These are phyloP conservation scores for Mycena crocata DNA, from an alignment of 768 basidiomycete species.

Conservation along the genomic window DNA sequence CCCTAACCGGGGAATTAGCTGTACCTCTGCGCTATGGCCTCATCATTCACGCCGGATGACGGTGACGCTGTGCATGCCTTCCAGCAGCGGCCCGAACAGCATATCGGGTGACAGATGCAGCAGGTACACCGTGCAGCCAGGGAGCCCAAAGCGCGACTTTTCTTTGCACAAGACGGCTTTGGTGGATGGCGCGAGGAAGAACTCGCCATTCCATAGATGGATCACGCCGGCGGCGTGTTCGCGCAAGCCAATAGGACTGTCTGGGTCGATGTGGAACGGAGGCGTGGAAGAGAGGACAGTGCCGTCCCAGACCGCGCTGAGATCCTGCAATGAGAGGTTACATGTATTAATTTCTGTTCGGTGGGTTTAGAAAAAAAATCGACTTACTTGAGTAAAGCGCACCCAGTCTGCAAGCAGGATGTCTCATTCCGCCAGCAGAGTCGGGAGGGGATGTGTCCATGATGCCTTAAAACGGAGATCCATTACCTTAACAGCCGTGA, in stretches of 20 bases:
- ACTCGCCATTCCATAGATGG: conserved; percentile 19
- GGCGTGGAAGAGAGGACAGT: neutral
- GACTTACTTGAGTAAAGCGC: conserved; percentile 10
- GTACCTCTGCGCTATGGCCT: no score
- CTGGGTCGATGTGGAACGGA: neutral
- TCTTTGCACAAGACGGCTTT: conserved; percentile 17
- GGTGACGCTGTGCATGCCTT: neutral
- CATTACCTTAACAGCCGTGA: conserved; percentile 12
- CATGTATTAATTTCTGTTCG: neutral
- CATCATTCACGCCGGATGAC: neutral
- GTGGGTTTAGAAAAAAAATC: neutral
- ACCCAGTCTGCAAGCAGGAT: conserved; percentile 7
- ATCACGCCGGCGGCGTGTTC: conserved; percentile 14
- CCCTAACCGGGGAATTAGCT: no score
- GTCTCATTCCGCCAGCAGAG: neutral
- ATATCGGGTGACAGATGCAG: neutral
- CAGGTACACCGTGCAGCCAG: conserved; percentile 17
- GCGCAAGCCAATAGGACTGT: neutral
- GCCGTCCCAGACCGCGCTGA: conserved; percentile 10
- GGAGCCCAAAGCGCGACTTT: neutral
- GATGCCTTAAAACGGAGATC: neutral
- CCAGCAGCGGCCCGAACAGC: neutral
- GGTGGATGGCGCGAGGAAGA: conserved; percentile 11
- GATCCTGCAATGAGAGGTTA: neutral
- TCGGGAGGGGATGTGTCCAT: neutral